A percentile compares a stretch with the other conserved stretches of the same genome.
Conservation (phyloP, 495 filamentous ascomycete genomes). For the Choiromyces venosus region DNA sequence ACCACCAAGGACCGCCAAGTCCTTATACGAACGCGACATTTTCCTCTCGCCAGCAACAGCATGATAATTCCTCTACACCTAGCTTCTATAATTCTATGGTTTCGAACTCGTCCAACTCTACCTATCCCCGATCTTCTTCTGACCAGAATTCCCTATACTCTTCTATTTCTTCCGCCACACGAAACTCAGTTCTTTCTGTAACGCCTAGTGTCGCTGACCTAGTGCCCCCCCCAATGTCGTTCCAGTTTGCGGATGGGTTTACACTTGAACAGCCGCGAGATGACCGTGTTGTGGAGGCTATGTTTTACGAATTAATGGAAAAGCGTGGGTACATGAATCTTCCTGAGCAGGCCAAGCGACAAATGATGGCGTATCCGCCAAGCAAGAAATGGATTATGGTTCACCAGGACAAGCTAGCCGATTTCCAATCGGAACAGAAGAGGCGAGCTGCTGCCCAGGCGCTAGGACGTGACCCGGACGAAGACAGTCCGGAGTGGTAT, state of each 20-base stretch:
- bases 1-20: constrained; percentile 25
- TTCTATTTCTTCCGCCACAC: constrained; percentile 55
- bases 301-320: constrained; percentile 90
- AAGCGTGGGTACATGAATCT: constrained; percentile 95
- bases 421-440: constrained; percentile 91
- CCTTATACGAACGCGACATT: constrained; percentile 29
- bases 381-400: constrained; percentile 97
- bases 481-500: constrained; percentile 97
- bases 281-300: constrained; percentile 80
- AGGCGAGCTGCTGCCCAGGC: constrained; percentile 64
- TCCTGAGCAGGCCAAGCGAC: constrained; percentile 87
- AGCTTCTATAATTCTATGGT: constrained; percentile 23
- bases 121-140: constrained; percentile 23
- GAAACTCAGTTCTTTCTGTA: constrained; percentile 55
- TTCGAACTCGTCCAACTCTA: constrained; percentile 26
- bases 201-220: constrained; percentile 47
- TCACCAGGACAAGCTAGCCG: constrained; percentile 86
- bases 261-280: constrained; percentile 69
- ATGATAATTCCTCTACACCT: constrained; percentile 13
- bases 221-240: constrained; percentile 46
- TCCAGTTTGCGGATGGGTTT: constrained; percentile 54
- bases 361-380: constrained; percentile 90
- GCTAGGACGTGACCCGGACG: constrained; percentile 67
- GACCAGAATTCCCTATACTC: constrained; percentile 42
- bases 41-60: constrained; percentile 18